Evolutionary conservation across 306 rosid genomes (phyloP).

Genomic region (Cucurbita argyrosperma): DNA sequence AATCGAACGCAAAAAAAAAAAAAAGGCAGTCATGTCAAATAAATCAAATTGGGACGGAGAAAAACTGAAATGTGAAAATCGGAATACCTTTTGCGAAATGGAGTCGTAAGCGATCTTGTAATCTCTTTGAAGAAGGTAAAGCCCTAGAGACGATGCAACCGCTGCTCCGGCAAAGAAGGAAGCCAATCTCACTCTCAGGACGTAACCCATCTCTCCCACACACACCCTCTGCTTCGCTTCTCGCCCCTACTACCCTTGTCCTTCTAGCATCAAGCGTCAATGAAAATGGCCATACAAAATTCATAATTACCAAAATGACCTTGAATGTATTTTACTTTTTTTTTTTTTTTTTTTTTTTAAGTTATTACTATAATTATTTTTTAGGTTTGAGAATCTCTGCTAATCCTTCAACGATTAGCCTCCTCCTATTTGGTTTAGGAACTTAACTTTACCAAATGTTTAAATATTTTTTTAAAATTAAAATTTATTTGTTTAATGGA

Average conservation of each 20-base stretch:
- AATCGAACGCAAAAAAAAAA: background rate
- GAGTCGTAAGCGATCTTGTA: conserved; percentile 67
- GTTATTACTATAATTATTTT: too few species aligned
- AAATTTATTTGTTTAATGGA: too few species aligned
- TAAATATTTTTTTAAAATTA: too few species aligned
- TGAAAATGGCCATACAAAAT: background rate
- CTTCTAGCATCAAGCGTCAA: background rate
- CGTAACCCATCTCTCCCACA: conserved; percentile 52
- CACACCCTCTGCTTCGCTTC: background rate
- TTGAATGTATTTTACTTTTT: too few species aligned
- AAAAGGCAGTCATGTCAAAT: background rate
- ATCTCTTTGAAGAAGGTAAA: conserved; percentile 64
- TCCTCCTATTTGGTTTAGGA: too few species aligned
- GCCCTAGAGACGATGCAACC: conserved; percentile 55
- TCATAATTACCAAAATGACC: background rate
- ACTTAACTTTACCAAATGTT: too few species aligned
- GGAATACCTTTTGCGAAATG: conserved; percentile 50
- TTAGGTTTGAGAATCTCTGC: too few species aligned
- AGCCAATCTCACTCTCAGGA: conserved; percentile 71
- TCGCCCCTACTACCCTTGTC: background rate
- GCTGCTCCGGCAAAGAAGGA: conserved; percentile 85
- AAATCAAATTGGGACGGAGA: background rate
- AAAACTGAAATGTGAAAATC: background rate
- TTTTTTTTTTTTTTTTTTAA: too few species aligned
- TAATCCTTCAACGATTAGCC: too few species aligned